Conservation (phyloP, 139 green algal genomes). For the Tetratostichococcus sp. region DNA sequence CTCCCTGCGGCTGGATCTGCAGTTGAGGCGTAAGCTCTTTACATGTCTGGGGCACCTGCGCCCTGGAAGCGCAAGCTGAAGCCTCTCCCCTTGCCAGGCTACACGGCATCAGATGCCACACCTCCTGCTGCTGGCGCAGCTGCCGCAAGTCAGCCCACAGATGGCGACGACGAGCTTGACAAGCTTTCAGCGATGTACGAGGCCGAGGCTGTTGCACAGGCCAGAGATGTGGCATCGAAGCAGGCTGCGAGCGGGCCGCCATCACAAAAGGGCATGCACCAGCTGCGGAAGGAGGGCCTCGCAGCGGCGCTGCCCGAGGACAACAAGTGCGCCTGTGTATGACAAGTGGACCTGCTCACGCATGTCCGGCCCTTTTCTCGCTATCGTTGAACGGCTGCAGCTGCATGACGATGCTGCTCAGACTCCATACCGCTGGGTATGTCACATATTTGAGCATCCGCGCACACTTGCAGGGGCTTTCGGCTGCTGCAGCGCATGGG, state of each 20-base stretch:
- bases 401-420: too few species aligned
- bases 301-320: constrained; percentile 15
- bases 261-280: constrained; percentile 12
- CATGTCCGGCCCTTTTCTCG: too few species aligned
- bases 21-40: too few species aligned
- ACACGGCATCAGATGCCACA: too few species aligned
- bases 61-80: neutral
- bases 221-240: neutral
- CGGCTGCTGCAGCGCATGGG: constrained; percentile 36
- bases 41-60: neutral
- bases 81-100: neutral
- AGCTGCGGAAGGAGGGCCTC: constrained; percentile 23
- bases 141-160: too few species aligned
- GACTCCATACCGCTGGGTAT: neutral
- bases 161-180: constrained; percentile 5
- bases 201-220: constrained; percentile 8
- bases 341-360: too few species aligned
- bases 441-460: neutral
- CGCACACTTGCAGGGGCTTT: constrained; percentile 25
- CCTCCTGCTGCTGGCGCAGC: too few species aligned
- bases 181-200: constrained; percentile 2
- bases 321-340: constrained; percentile 37
- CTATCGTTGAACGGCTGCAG: too few species aligned
- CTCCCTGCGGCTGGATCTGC: too few species aligned
- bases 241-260: neutral